Evolutionary conservation across 768 basidiomycete genomes (phyloP), one percentile per base, ranked within the genome.

Genomic region (Leccinum imitatum): DNA sequence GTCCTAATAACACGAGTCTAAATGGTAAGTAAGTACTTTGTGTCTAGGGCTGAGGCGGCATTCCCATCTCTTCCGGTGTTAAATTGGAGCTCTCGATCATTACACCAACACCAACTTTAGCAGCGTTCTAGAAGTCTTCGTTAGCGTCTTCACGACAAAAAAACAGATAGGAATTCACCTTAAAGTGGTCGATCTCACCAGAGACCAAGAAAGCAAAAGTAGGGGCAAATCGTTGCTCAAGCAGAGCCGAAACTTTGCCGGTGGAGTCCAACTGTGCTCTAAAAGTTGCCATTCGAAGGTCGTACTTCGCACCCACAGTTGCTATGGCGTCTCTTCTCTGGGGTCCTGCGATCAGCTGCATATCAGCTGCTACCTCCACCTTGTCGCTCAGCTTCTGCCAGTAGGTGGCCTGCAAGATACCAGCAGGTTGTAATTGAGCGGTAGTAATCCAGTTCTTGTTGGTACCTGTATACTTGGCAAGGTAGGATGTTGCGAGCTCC

Each of bases 181-280:
- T 98, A 81, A 93, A 90, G 83, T 99, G 97, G 75, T 99, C 97
- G 66, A 99, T 94, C 81, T 99, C 97, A 10, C 97, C 97, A 17
- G 93, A 84, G 50, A 99, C 87, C 67, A 95, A 75, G 82, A 99
- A 97, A 14, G 93, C 87, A 71, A 99, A 98, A 9, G 92, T 86
- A 4, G 97, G 97, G 13, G 93, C 92, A 73, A 98, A 94, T 56
- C 95, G 85, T 76, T 98, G 96, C 76, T 99, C 97, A 21, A 98
- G 85, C 68, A 95, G 75, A 62, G 95, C 95, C 51, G 93, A 91
- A 30, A 98, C 91, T 76, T 98, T 99, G 50, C 96, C 95, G 27
- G 89, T 90, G 55, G 91, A 94, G 71, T 98, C 97, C 23, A 98
- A 64, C 75, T 98, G 96, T 52, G 95, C 95, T 66, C 95, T 83